Evolutionary conservation across 768 basidiomycete genomes (phyloP).

Genomic region (Flagelloscypha sp.): DNA sequence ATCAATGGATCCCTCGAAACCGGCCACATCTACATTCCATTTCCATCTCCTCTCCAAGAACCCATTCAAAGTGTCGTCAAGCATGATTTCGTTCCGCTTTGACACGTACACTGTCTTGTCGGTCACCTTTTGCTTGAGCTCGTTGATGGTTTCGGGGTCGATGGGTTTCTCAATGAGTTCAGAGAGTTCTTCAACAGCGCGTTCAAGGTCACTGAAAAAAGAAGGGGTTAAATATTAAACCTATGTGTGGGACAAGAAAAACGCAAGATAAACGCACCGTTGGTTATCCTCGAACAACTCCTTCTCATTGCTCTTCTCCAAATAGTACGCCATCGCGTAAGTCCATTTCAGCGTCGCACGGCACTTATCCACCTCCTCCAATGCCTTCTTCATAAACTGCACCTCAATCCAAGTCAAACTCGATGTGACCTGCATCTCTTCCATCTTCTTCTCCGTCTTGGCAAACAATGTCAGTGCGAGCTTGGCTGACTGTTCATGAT

Average conservation of each 20-base stretch:
- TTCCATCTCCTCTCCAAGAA: constrained; percentile 80
- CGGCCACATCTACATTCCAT: constrained; percentile 70
- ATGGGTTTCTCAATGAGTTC: constrained; percentile 90
- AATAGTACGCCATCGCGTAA: constrained; percentile 98
- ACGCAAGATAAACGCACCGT: constrained; percentile 36
- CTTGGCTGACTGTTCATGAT: constrained; percentile 99
- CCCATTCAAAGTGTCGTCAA: constrained; percentile 90
- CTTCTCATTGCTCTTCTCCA: constrained; percentile 85
- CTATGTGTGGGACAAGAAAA: neutral
- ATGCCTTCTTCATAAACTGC: constrained; percentile 98
- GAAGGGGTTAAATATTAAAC: neutral
- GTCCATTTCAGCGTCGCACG: constrained; percentile 98
- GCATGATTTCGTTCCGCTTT: constrained; percentile 90
- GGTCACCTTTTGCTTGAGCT: constrained; percentile 84
- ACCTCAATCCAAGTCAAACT: constrained; percentile 96
- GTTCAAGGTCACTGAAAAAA: constrained; percentile 70
- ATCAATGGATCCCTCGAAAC: constrained; percentile 39
- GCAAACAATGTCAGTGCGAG: constrained; percentile 85
- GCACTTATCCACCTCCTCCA: constrained; percentile 84
- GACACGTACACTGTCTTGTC: constrained; percentile 98
- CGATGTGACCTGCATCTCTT: constrained; percentile 94
- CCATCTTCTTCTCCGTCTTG: constrained; percentile 99
- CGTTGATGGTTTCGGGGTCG: constrained; percentile 74
- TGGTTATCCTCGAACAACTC: constrained; percentile 98
- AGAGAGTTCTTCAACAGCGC: constrained; percentile 90